These are phyloP conservation scores for Pigoraptor vietnamica DNA, from an alignment of 78 protist genomes.

Conservation along the genomic window DNA sequence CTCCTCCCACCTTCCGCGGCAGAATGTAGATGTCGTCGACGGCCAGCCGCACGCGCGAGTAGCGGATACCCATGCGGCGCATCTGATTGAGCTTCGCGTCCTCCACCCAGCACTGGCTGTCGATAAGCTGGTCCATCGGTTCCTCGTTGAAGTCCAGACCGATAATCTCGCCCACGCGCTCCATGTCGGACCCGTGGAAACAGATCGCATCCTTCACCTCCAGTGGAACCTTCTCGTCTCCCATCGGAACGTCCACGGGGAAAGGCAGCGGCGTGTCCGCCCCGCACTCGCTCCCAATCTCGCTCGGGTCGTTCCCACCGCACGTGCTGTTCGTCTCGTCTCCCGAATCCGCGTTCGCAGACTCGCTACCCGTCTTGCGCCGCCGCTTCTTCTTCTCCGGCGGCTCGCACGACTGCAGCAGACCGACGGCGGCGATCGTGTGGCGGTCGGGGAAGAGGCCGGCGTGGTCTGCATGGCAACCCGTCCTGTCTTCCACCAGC, in stretches of 20 bases:
- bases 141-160: slow-evolving; percentile 8
- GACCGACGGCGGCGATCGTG: background rate
- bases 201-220: background rate
- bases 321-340: background rate
- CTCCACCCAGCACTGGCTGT: background rate
- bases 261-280: background rate
- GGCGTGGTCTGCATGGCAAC: background rate
- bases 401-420: background rate
- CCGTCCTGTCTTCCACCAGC: background rate
- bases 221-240: background rate
- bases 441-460: background rate
- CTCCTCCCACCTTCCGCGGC: background rate
- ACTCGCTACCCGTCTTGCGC: background rate
- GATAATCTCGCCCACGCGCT: background rate
- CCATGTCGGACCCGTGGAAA: background rate
- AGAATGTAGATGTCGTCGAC: background rate
- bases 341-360: background rate
- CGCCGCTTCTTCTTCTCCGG: background rate
- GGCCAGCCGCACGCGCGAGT: background rate
- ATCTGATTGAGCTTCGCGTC: slow-evolving; percentile 4
- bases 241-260: background rate
- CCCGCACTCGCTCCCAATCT: background rate
- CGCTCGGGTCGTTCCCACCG: background rate
- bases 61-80: background rate
- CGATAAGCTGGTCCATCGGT: background rate